Percentiles rank a stretch among this genome's conserved stretches.
Conservation (phyloP, 1,284 basidiomycete species). For the Leccinum solheimii region DNA sequence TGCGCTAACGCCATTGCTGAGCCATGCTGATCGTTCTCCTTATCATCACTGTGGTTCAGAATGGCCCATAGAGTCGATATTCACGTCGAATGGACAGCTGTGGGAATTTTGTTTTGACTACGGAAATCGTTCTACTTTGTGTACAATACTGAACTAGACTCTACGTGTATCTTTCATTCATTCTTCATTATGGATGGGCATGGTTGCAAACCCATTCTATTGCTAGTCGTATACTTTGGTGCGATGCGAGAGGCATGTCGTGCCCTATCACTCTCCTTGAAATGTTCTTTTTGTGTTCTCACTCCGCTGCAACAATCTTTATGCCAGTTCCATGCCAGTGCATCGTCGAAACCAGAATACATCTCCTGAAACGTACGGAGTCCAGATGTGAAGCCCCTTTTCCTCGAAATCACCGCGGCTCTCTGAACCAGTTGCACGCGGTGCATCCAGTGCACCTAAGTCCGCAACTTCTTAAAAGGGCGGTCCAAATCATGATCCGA, state of each 20-base stretch:
- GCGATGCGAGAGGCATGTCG: not conserved
- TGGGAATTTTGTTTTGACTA: not conserved
- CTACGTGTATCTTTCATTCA: not conserved
- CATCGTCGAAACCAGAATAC: too few relatives aligned
- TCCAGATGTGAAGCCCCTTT: too few relatives aligned
- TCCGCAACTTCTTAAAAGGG: too few relatives aligned
- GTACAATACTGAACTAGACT: not conserved
- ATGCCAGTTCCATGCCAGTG: too few relatives aligned
- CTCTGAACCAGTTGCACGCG: too few relatives aligned
- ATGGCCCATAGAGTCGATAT: not conserved
- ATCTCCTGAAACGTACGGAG: too few relatives aligned
- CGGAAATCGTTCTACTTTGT: not conserved
- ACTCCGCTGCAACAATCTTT: constrained; percentile 2
- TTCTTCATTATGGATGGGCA: not conserved
- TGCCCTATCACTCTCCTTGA: constrained; percentile 6
- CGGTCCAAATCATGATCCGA: not conserved
- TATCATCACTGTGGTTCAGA: not conserved
- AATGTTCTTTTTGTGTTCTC: not conserved
- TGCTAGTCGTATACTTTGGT: not conserved
- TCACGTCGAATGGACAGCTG: not conserved
- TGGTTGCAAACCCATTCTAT: not conserved
- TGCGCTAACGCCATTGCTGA: not conserved
- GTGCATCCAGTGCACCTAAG: too few relatives aligned
- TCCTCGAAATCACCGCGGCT: too few relatives aligned
- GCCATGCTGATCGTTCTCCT: not conserved